Evolutionary conservation across 345 rosid genomes (phyloP).

Genomic region (Camelina sativa): DNA sequence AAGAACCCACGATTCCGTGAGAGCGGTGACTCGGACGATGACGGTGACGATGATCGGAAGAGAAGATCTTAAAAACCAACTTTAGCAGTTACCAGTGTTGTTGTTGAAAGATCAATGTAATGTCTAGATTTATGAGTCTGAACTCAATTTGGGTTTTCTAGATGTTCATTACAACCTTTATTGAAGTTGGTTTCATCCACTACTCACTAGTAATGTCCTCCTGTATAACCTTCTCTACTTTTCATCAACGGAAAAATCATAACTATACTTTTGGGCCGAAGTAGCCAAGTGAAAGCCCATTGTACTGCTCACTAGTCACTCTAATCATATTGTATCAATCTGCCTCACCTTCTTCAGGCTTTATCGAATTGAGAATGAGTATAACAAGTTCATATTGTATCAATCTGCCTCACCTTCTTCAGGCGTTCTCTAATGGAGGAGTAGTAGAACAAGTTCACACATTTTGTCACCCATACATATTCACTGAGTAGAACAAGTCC

Average conservation of each 20-base stretch:
- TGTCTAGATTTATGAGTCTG: conserved; percentile 31
- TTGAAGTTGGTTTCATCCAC: not conserved
- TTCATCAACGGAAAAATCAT: not conserved
- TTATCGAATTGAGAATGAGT: too few species aligned
- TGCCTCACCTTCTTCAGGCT: too few species aligned
- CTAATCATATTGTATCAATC: not conserved
- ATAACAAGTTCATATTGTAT: not conserved
- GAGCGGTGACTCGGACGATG: conserved; percentile 94
- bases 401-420: not conserved
- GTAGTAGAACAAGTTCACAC: not conserved
- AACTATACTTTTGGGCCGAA: not conserved
- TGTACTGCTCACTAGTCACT: too few species aligned
- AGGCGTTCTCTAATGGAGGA: too few species aligned
- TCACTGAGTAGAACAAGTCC: not conserved
- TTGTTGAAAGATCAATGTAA: conserved; percentile 29
- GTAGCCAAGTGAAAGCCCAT: not conserved
- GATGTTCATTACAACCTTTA: conserved; percentile 19
- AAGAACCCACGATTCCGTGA: conserved; percentile 98
- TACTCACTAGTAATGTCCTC: not conserved
- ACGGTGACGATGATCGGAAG: conserved; percentile 80
- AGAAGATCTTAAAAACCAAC: conserved; percentile 47
- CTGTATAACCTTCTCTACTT: not conserved
- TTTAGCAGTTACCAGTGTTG: conserved; percentile 31
- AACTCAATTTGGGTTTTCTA: conserved; percentile 23
- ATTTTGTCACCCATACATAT: too few species aligned